These are phyloP conservation scores for Pelargonium fulgidum DNA, from an alignment of 441 rosid genomes.

Conservation along the genomic window DNA sequence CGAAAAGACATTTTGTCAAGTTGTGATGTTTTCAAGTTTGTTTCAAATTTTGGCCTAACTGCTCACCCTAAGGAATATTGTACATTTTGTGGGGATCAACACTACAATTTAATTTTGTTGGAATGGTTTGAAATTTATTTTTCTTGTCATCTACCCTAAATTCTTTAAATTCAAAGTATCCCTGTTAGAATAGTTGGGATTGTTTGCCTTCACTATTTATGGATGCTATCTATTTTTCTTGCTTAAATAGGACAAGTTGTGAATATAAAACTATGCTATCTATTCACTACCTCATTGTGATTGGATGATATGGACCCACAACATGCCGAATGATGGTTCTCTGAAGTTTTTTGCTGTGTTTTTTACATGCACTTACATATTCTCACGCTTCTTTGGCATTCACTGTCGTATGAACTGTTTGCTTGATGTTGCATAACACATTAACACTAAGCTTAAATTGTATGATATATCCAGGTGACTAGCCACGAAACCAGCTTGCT, in stretches of 20 bases:
- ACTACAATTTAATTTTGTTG: neutral
- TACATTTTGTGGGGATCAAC: neutral
- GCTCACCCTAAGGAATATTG: neutral
- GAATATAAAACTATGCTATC: neutral
- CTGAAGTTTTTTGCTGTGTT: neutral
- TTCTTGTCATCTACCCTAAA: neutral
- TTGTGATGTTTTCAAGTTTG: neutral
- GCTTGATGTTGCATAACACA: neutral
- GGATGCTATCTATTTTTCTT: neutral
- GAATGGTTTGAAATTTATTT: neutral
- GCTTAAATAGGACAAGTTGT: neutral
- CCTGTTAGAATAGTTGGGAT: too few species aligned
- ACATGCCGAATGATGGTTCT: neutral
- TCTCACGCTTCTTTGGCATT: neutral
- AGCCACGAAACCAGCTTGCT: conserved; percentile 72
- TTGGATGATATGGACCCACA: neutral
- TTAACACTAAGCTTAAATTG: conserved; percentile 2
- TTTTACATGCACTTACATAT: neutral
- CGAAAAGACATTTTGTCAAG: neutral
- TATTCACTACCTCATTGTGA: neutral
- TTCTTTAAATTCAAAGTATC: neutral
- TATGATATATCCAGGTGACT: conserved; percentile 46
- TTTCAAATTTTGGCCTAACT: neutral
- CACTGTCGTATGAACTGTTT: neutral
- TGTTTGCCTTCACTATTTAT: neutral